These are phyloP conservation scores for Colletotrichum sp. DNA, from an alignment of 2,329 filamentous ascomycete genomes.

Conservation along the genomic window DNA sequence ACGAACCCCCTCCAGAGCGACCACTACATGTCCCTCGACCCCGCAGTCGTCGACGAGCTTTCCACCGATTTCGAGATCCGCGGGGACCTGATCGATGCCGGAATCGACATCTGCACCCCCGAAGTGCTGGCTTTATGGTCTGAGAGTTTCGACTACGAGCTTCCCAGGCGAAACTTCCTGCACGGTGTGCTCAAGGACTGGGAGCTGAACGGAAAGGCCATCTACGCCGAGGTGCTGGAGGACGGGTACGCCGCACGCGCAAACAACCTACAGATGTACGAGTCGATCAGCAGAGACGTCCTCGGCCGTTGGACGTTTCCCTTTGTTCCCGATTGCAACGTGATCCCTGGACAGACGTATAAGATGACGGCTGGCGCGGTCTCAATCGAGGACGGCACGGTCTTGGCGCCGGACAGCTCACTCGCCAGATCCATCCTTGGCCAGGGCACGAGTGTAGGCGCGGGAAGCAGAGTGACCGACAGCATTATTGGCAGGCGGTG, in stretches of 20 bases:
- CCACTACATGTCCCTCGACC: constrained; percentile 74
- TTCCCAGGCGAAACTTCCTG: constrained; percentile 85
- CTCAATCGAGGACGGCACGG: constrained; percentile 80
- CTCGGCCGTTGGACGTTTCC: constrained; percentile 87
- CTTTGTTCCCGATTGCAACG: constrained; percentile 86
- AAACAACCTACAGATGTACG: constrained; percentile 86
- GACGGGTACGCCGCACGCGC: constrained; percentile 88
- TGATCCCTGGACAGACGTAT: constrained; percentile 80
- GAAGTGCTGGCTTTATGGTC: constrained; percentile 95
- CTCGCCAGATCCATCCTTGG: constrained; percentile 79
- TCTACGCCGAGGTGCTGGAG: constrained; percentile 85
- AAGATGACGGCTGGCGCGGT: constrained; percentile 71
- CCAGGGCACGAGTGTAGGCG: constrained; percentile 75
- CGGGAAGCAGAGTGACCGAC: constrained; percentile 71
- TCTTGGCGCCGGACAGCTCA: constrained; percentile 73
- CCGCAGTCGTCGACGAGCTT: constrained; percentile 75
- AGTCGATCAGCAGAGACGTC: constrained; percentile 87
- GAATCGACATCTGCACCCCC: constrained; percentile 96
- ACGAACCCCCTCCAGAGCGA: constrained; percentile 73
- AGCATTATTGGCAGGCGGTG: constrained; percentile 86
- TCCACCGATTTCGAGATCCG: constrained; percentile 79
- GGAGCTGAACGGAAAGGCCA: constrained; percentile 96
- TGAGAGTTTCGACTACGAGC: constrained; percentile 96
- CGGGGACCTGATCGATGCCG: constrained; percentile 88
- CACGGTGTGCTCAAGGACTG: constrained; percentile 95